phyloP scores from a whole-genome alignment of 1,139 yeast genomes.

The Pichiaceae sp. region DNA sequence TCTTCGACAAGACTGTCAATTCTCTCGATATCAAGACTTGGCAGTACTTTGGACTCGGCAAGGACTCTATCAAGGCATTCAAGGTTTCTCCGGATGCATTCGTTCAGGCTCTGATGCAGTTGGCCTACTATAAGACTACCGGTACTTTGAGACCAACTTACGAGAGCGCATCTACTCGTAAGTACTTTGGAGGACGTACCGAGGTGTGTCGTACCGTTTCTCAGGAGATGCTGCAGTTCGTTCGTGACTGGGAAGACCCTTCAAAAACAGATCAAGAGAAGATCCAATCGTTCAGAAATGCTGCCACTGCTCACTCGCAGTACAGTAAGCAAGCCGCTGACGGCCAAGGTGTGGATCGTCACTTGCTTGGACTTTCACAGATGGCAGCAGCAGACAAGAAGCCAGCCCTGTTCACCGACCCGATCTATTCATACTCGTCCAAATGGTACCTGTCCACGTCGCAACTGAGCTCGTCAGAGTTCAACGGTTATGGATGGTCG shows the following conservation, averaged over 20 bases:
- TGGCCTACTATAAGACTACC: slow-evolving; percentile 71
- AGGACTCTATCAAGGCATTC: slow-evolving; percentile 57
- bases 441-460: slow-evolving; percentile 88
- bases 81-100: slow-evolving; percentile 74
- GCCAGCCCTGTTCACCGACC: slow-evolving; percentile 72
- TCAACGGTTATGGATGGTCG: slow-evolving; percentile 95
- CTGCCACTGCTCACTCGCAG: slow-evolving; percentile 66
- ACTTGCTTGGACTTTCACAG: slow-evolving; percentile 80
- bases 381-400: slow-evolving; percentile 52
- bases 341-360: slow-evolving; percentile 92
- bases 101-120: slow-evolving; percentile 67
- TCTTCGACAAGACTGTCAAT: slow-evolving; percentile 39
- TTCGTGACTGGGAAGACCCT: slow-evolving; percentile 66
- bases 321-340: slow-evolving; percentile 74
- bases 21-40: slow-evolving; percentile 56
- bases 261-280: slow-evolving; percentile 47
- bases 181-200: slow-evolving; percentile 87
- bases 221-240: slow-evolving; percentile 64
- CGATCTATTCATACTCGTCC: slow-evolving; percentile 64
- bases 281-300: slow-evolving; percentile 61
- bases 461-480: slow-evolving; percentile 79
- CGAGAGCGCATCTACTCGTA: slow-evolving; percentile 93
- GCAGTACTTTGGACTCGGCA: slow-evolving; percentile 69
- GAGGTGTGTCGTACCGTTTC: slow-evolving; percentile 90
- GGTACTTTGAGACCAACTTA: slow-evolving; percentile 86